A percentile compares a stretch with the other conserved stretches of the same genome.
phyloP scores from a whole-genome alignment of 768 basidiomycete species.

The Serendipita sp. region DNA sequence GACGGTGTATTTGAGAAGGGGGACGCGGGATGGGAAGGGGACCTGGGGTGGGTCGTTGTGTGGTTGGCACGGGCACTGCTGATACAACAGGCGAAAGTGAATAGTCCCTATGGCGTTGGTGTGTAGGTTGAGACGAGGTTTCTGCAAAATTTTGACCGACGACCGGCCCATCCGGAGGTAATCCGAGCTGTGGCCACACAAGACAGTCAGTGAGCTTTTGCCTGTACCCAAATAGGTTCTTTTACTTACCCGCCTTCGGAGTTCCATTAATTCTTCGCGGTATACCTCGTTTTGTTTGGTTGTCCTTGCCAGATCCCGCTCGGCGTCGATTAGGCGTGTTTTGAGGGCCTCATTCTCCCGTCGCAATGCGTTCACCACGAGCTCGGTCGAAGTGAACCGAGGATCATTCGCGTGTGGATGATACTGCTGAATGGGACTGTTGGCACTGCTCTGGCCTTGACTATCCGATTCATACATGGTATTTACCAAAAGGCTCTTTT shows the following conservation, averaged over 20 bases:
- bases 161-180: constrained; percentile 65
- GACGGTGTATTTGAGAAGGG: constrained; percentile 45
- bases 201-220: constrained; percentile 5
- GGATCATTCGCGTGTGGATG: constrained; percentile 17
- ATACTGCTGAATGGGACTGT: background rate
- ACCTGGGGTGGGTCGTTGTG: constrained; percentile 21
- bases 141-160: constrained; percentile 40
- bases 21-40: constrained; percentile 65
- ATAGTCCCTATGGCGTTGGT: constrained; percentile 40
- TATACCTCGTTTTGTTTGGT: constrained; percentile 68
- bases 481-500: constrained; percentile 32
- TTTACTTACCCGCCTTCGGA: constrained; percentile 51
- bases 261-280: constrained; percentile 68
- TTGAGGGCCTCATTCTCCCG: constrained; percentile 67
- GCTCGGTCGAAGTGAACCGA: constrained; percentile 29
- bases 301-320: constrained; percentile 61
- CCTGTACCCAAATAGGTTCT: background rate
- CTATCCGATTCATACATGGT: constrained; percentile 16
- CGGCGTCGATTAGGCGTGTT: constrained; percentile 50
- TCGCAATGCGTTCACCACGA: constrained; percentile 60
- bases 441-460: constrained; percentile 20
- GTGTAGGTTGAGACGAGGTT: constrained; percentile 56
- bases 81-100: constrained; percentile 20
- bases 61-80: constrained; percentile 13
- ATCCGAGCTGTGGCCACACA: constrained; percentile 36